Evolutionary conservation across 179 eudicot genomes (phyloP), one percentile per base, ranked within the genome.

Genomic region (Camellia oleifera): DNA sequence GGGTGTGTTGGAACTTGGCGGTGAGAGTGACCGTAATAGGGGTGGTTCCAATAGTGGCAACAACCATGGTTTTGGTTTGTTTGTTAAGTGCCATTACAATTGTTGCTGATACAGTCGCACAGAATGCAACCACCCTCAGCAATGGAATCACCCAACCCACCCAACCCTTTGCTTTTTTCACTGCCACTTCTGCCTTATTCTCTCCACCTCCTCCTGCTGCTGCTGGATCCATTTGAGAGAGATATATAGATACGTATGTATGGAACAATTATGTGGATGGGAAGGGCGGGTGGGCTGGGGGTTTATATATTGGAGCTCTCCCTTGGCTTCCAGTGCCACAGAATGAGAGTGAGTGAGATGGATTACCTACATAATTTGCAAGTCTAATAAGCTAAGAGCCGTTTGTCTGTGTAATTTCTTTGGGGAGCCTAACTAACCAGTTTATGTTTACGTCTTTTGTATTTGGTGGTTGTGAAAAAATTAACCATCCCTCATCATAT

Each of bases 41-140:
- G n/a, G 88, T 88, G 50, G 85, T 92, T 66, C 98, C 98, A 80
- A 93, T 78, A 15, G 95, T 91, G 2, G 98, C 98, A 73, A 95
- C 98, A 61, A 88, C 90, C 14, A 93, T 26, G 0, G 94, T 88
- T 67, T 86, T 92, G 56, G 91, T 92, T 77, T 93, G 85, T 84
- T 87, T 92, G 87, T 91, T 91, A 20, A 91, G 88, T 14, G 89
- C 92, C 98, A 95, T 93, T 5, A 92, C 94, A 45, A 93, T 66
- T 2, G 97, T 90, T 5, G 98, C 98, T 0, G 88, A 42, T 15
- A 86, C 78, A 0, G 98, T 91, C 0, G 95, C 97, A 3, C 84
- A 80, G 68, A 95, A 71, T 32, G 89, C 84, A 14, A 91, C 26
- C 20, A 90, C 7, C 77, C 98, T 93, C 13, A 95, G 80, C 70